Evolutionary conservation across 2,329 filamentous ascomycete genomes (phyloP), one percentile per base, ranked within the genome.

Genomic region (Aureobasidium vineae): DNA sequence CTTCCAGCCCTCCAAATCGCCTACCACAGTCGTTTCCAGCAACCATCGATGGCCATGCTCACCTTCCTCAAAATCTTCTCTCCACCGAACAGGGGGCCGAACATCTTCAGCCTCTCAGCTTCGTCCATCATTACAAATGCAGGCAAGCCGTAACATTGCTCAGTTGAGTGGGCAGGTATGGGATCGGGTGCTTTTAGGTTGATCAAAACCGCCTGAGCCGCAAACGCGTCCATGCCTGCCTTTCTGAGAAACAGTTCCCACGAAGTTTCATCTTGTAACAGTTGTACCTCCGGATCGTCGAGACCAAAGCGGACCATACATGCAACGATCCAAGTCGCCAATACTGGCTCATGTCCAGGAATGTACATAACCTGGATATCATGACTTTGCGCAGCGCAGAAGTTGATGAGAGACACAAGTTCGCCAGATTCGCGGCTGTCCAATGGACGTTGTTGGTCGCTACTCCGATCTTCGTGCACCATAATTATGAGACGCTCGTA

Each of bases 401-500:
- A 87, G 0, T 75, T 77, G 45, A 70, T 71, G 56, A 79, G 70
- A 0, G 73, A 72, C n/a, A 70, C 67, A 1, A 78, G n/a, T 7
- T 76, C 75, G 8, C 71, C 68, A 43, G 71, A 71, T 65, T 78
- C 77, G 28, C 70, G 71, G 8, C 69, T 65, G 49, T 77, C 75
- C 2, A 78, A 69, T 2, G 59, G 59, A 52, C 45, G 59, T 16
- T 63, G 45, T 15, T 52, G 38, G 43, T 56, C 38, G 31, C 26
- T n/a, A n/a, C 43, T 38, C 16, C 36, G 67, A 3, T 74, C 74
- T 67, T 79, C 75, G n/a, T 85, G 87, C 1, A 95, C 81, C 0
- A 96, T 75, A 1, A 96, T 79, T 1, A 90, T 77, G 0, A 96
- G 78, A 4, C 79, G 80, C 69, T 91, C 88, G 72, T 95, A 94